Conservation (phyloP, 2,329 filamentous ascomycete genomes). For the Sporothrix sp. region DNA sequence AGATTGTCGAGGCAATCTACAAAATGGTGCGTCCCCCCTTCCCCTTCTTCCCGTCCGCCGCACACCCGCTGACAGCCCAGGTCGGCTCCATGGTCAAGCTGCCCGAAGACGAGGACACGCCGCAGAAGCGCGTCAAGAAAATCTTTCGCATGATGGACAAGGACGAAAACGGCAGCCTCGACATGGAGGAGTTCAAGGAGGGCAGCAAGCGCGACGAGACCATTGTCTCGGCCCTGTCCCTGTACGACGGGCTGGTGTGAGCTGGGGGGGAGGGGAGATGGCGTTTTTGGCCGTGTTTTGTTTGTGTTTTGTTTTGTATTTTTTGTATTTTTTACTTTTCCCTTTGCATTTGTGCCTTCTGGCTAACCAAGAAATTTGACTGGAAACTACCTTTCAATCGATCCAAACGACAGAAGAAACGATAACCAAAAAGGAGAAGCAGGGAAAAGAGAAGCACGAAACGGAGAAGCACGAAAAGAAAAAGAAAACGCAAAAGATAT, state of each 20-base stretch:
- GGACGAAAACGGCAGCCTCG: slow-evolving; percentile 93
- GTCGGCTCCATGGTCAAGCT: slow-evolving; percentile 99
- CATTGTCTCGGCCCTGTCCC: slow-evolving; percentile 89
- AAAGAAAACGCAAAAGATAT: background rate
- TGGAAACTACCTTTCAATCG: too few species aligned
- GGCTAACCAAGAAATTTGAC: too few species aligned
- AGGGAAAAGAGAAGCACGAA: background rate
- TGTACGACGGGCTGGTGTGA: slow-evolving; percentile 90
- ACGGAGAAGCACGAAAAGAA: background rate
- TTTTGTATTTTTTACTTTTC: background rate
- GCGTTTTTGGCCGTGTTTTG: background rate
- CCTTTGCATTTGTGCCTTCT: background rate
- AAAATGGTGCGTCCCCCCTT: slow-evolving; percentile 65
- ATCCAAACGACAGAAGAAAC: background rate
- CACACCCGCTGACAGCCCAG: slow-evolving; percentile 34
- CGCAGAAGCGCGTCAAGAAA: slow-evolving; percentile 94
- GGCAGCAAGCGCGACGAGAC: slow-evolving; percentile 98
- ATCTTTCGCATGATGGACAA: slow-evolving; percentile 99
- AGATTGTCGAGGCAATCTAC: slow-evolving; percentile 98
- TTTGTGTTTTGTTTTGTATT: background rate
- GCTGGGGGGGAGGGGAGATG: background rate
- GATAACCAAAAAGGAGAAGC: background rate
- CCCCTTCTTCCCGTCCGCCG: slow-evolving; percentile 6
- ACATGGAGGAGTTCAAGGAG: slow-evolving; percentile 98
- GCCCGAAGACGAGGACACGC: slow-evolving; percentile 96